Conservation (phyloP, 73 alveolate genomes). For the Tetrahymena elliotti region DNA sequence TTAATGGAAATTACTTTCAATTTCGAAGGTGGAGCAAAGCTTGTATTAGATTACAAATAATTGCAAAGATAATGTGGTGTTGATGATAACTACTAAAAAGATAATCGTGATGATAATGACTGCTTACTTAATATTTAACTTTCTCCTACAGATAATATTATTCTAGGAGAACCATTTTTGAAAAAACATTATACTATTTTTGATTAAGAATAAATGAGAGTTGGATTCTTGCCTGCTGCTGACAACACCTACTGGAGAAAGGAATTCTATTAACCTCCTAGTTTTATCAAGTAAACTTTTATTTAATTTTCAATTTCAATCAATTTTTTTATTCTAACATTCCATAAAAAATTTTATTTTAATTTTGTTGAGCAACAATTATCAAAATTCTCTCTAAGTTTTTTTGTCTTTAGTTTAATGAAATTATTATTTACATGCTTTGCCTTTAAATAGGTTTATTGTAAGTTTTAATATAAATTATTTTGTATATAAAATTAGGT, state of each 20-base stretch:
- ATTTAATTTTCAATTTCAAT: background rate
- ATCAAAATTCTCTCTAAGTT: no score
- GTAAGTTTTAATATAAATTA: no score
- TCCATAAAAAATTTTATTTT: no score
- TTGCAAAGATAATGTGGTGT: background rate
- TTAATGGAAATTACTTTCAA: background rate
- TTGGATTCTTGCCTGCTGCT: background rate
- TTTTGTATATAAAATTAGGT: background rate
- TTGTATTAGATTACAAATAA: background rate
- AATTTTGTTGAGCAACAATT: no score
- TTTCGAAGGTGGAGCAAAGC: background rate
- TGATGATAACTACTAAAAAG: background rate
- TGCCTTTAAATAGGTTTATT: no score
- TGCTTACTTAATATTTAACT: background rate
- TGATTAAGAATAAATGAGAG: background rate
- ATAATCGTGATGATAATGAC: background rate
- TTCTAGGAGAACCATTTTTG: background rate
- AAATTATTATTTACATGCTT: no score
- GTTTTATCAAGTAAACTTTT: background rate
- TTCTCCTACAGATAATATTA: background rate
- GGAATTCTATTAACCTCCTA: background rate
- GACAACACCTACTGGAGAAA: background rate
- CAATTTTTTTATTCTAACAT: background rate
- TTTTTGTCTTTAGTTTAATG: no score
- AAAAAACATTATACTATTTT: background rate